These are phyloP conservation scores for Ceratocystiopsis brevicomis DNA, from an alignment of 2,329 filamentous ascomycete species.

Conservation along the genomic window DNA sequence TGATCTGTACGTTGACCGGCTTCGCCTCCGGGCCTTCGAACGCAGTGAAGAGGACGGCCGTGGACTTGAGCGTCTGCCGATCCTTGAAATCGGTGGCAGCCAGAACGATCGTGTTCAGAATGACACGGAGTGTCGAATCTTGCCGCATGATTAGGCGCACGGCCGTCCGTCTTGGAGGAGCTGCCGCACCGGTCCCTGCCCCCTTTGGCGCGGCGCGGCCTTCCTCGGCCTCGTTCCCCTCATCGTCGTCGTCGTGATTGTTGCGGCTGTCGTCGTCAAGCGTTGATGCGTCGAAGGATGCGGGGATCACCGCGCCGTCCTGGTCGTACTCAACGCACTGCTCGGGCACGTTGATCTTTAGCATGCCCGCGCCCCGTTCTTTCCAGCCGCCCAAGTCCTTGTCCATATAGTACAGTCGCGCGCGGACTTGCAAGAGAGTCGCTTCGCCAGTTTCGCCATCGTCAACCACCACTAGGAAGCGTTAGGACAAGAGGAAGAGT, in stretches of 20 bases:
- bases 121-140: conserved; percentile 70
- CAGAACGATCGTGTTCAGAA: conserved; percentile 68
- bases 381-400: conserved; percentile 59
- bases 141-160: conserved; percentile 76
- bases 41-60: conserved; percentile 48
- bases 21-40: conserved; percentile 36
- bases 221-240: conserved; percentile 12
- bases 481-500: conserved; percentile 14
- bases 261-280: conserved; percentile 9
- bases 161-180: conserved; percentile 22
- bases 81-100: conserved; percentile 65
- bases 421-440: conserved; percentile 39
- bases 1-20: conserved; percentile 40
- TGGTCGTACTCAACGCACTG: conserved; percentile 33
- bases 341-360: conserved; percentile 64
- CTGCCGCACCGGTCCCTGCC: background rate
- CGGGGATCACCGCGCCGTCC: conserved; percentile 14
- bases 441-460: conserved; percentile 75
- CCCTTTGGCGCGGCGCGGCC: conserved; percentile 11
- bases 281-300: conserved; percentile 10
- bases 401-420: conserved; percentile 70
- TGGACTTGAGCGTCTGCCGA: conserved; percentile 51
- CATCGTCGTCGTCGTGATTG: conserved; percentile 13
- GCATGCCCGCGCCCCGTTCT: conserved; percentile 65
- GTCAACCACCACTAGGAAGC: conserved; percentile 42